Conservation (phyloP, 2,329 filamentous ascomycete genomes). For the Elsinoe perseae region DNA sequence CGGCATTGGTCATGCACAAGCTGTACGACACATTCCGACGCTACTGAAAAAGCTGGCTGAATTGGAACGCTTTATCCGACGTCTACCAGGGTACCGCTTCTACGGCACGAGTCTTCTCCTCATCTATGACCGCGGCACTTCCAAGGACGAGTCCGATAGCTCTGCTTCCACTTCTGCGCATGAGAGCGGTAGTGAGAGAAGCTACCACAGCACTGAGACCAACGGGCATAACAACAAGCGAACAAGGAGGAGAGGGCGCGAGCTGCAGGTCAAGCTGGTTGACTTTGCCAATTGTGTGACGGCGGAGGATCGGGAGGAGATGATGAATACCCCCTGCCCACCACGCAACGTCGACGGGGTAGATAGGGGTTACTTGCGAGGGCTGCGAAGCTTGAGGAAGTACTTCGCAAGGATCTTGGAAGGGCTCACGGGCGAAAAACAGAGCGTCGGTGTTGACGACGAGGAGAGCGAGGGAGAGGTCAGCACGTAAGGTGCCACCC, state of each 20-base stretch:
- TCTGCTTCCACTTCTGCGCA: neutral
- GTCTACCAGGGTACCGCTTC: conserved; percentile 78
- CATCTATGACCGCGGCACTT: conserved; percentile 81
- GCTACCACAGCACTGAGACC: conserved; percentile 10
- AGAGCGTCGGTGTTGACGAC: conserved; percentile 21
- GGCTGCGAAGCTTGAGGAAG: conserved; percentile 65
- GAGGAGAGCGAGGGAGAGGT: conserved; percentile 15
- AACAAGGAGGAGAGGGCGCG: conserved; percentile 28
- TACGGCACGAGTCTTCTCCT: conserved; percentile 93
- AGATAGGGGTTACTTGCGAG: conserved; percentile 82
- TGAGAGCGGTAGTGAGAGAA: neutral
- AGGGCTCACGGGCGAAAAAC: conserved; percentile 47
- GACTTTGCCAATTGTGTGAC: conserved; percentile 98
- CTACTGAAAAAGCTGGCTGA: conserved; percentile 76
- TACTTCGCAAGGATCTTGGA: conserved; percentile 85
- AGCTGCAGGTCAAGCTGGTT: conserved; percentile 89
- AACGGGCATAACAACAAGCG: neutral
- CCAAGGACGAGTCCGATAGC: conserved; percentile 34
- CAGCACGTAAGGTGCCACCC: neutral
- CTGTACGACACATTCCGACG: conserved; percentile 77
- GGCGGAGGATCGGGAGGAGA: conserved; percentile 58
- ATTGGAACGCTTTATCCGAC: conserved; percentile 74
- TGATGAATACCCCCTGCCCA: conserved; percentile 59
- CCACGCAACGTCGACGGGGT: conserved; percentile 72
- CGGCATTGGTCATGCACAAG: conserved; percentile 70